phyloP scores from a whole-genome alignment of 108 stramenopile species.

The Cyclostephanos tholiformis region DNA sequence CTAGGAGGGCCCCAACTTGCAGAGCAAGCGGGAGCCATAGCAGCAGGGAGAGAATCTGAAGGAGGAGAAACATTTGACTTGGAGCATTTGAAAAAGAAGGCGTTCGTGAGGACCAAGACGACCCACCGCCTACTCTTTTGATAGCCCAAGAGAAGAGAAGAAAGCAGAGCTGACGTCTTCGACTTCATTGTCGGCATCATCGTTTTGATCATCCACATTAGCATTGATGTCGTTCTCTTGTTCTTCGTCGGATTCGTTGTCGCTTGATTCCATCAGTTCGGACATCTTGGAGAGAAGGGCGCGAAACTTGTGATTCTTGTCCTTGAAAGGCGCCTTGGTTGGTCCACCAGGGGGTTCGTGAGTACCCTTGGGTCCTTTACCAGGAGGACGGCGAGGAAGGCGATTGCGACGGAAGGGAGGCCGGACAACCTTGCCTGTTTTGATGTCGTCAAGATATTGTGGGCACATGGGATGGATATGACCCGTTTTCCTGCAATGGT shows the following conservation, averaged over 20 bases:
- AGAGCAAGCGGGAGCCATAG: too few species aligned
- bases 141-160: not conserved
- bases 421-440: not conserved
- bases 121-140: slow-evolving; percentile 6
- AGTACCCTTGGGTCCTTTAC: not conserved
- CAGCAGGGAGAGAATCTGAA: too few species aligned
- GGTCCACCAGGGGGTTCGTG: not conserved
- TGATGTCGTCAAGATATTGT: not conserved
- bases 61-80: too few species aligned
- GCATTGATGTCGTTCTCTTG: not conserved
- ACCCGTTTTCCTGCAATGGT: not conserved
- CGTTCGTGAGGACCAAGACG: not conserved
- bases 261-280: not conserved
- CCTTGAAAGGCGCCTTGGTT: not conserved
- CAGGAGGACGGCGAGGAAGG: not conserved
- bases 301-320: not conserved
- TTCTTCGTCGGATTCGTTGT: not conserved
- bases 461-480: not conserved
- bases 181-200: not conserved
- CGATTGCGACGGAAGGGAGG: not conserved
- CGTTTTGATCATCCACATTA: not conserved
- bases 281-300: not conserved
- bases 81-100: not conserved
- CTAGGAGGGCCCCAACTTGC: too few species aligned
- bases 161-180: too few species aligned